Percentiles rank a stretch among this genome's conserved stretches.
These are phyloP conservation scores for Globisporangium spinosum DNA, from an alignment of 352 stramenopile species.

Conservation along the genomic window DNA sequence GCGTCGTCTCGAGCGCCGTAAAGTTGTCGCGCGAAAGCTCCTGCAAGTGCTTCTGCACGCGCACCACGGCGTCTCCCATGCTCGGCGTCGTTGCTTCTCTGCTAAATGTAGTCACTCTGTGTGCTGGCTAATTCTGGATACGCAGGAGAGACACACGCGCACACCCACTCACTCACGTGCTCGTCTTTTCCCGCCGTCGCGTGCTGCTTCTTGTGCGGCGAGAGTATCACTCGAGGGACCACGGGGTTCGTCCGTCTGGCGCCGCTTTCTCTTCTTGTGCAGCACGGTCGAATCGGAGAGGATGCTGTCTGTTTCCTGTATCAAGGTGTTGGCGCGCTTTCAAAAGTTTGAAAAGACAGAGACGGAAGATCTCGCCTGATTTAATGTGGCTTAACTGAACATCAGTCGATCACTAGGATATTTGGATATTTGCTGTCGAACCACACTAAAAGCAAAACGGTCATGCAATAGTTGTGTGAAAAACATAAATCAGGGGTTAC, in stretches of 20 bases:
- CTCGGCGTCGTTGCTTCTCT: not conserved
- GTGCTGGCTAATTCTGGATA: slow-evolving; percentile 17
- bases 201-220: not conserved
- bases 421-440: not conserved
- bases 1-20: slow-evolving; percentile 36
- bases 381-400: not conserved
- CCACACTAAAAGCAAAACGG: not conserved
- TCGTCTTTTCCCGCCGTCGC: not conserved
- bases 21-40: slow-evolving; percentile 53
- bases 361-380: not conserved
- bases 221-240: not conserved
- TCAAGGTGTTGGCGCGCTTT: slow-evolving; percentile 11
- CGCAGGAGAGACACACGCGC: not conserved
- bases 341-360: slow-evolving; percentile 14
- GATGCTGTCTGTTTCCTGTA: not conserved
- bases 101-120: not conserved
- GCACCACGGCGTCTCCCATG: slow-evolving; percentile 69
- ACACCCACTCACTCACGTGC: not conserved
- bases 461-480: not conserved
- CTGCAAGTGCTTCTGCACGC: slow-evolving; percentile 53
- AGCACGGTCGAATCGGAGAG: not conserved
- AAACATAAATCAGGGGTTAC: not conserved
- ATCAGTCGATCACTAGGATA: no score
- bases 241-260: not conserved
- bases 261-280: not conserved